These are phyloP conservation scores for Podaxis sp. DNA, from an alignment of 768 basidiomycete species.

Conservation along the genomic window DNA sequence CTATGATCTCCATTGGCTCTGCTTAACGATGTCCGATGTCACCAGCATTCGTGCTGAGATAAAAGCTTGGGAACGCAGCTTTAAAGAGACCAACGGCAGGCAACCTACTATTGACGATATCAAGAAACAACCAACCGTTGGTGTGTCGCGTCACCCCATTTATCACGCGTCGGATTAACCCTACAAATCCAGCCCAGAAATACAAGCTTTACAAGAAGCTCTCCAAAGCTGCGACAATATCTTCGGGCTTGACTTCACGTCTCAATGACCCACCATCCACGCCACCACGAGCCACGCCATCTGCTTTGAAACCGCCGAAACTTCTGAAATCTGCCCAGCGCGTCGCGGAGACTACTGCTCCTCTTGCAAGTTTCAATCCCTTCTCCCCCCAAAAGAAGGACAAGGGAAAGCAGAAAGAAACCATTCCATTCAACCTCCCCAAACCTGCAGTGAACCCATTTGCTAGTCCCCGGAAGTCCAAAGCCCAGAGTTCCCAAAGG, in stretches of 20 bases:
- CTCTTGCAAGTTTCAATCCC: slow-evolving; percentile 62
- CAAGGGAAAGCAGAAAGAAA: slow-evolving; percentile 39
- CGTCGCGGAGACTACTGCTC: slow-evolving; percentile 43
- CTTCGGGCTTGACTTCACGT: slow-evolving; percentile 1
- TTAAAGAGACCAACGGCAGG: slow-evolving; percentile 49
- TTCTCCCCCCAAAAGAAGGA: slow-evolving; percentile 72
- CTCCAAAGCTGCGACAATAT: slow-evolving; percentile 37
- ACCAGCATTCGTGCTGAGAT: slow-evolving; percentile 59
- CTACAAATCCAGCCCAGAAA: slow-evolving; percentile 52
- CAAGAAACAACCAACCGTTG: slow-evolving; percentile 53
- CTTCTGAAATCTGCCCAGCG: slow-evolving; percentile 48
- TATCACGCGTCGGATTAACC: slow-evolving; percentile 13
- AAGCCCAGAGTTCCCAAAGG: slow-evolving; percentile 19
- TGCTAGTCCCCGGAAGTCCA: slow-evolving; percentile 34
- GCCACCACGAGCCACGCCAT: slow-evolving; percentile 30
- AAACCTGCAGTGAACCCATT: slow-evolving; percentile 37
- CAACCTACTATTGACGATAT: slow-evolving; percentile 72
- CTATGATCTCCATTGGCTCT: slow-evolving; percentile 11
- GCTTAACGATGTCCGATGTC: slow-evolving; percentile 29
- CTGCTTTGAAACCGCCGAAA: slow-evolving; percentile 24
- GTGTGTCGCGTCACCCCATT: slow-evolving; percentile 34
- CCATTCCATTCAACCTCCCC: slow-evolving; percentile 4
- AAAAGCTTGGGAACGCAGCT: slow-evolving; percentile 74
- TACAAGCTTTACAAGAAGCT: slow-evolving; percentile 82
- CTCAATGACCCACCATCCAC: slow-evolving; percentile 30